Evolutionary conservation across 1,284 basidiomycete species (phyloP).

Genomic region (Moniliophthora roreri): DNA sequence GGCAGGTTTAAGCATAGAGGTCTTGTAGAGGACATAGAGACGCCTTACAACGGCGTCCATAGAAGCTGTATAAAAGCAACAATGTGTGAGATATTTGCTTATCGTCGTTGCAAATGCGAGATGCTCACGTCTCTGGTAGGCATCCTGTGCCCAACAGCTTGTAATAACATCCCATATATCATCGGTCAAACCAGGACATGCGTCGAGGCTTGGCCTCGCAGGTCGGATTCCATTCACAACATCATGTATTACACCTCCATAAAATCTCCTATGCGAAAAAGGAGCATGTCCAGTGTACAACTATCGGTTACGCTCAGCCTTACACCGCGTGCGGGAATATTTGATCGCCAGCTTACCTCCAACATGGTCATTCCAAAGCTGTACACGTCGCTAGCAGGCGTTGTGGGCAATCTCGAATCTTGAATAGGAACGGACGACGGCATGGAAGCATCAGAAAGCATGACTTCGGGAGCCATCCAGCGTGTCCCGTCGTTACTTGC

Average conservation of each 20-base stretch:
- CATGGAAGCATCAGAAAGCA: constrained; percentile 14
- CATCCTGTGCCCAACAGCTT: constrained; percentile 22
- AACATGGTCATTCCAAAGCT: constrained; percentile 31
- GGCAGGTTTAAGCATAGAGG: neutral
- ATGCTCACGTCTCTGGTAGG: constrained; percentile 15
- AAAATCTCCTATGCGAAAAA: constrained; percentile 16
- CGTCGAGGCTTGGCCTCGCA: constrained; percentile 10
- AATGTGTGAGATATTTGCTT: neutral
- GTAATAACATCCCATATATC: constrained; percentile 22
- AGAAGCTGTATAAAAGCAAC: neutral
- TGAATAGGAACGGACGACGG: neutral
- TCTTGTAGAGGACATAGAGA: neutral
- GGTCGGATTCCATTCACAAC: constrained; percentile 18
- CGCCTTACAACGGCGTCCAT: neutral
- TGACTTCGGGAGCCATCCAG: constrained; percentile 30
- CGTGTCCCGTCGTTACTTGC: constrained; percentile 17
- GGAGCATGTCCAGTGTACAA: constrained; percentile 17
- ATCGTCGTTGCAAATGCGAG: neutral
- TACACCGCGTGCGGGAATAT: no score
- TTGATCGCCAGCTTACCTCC: constrained; percentile 27
- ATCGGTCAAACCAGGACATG: constrained; percentile 16
- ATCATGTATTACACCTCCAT: constrained; percentile 16
- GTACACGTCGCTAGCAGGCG: constrained; percentile 25
- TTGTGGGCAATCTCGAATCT: constrained; percentile 6
- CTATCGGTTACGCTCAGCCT: no score